Conservation (phyloP, 1,284 basidiomycete species). For the Cryptococcus maquisensis region DNA sequence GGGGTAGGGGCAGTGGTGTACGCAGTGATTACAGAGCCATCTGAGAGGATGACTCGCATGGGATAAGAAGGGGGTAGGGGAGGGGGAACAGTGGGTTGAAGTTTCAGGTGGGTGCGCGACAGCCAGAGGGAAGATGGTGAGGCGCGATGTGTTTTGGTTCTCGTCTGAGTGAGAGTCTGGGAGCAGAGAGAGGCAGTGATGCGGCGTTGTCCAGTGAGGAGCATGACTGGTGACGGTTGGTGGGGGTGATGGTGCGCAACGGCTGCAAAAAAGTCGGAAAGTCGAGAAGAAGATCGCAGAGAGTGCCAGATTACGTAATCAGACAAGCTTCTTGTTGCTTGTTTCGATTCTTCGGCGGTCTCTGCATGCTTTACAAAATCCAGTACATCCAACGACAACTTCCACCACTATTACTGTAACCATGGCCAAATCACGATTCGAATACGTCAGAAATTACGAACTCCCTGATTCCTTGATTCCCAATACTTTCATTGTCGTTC, state of each 20-base stretch:
- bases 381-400: too few relatives aligned
- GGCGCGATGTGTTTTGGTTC: constrained; percentile 15
- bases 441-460: constrained; percentile 88
- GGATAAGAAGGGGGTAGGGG: constrained; percentile 78
- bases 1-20: constrained; percentile 80
- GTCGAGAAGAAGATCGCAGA: too few relatives aligned
- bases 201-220: not conserved
- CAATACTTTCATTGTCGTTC: constrained; percentile 76
- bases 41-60: constrained; percentile 73
- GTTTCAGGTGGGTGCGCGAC: constrained; percentile 39
- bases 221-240: not conserved
- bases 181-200: not conserved
- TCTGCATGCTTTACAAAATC: too few relatives aligned
- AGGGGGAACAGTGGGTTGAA: constrained; percentile 60
- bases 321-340: too few relatives aligned
- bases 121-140: constrained; percentile 36
- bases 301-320: too few relatives aligned
- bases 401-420: not conserved
- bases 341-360: too few relatives aligned
- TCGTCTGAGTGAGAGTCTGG: not conserved
- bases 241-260: not conserved
- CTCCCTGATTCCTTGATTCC: constrained; percentile 81
- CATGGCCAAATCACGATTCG: constrained; percentile 90
- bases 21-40: constrained; percentile 80
- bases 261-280: too few relatives aligned